phyloP scores from a whole-genome alignment of 371 early-diverging fungal species.

The Rhizopus microsporus region DNA sequence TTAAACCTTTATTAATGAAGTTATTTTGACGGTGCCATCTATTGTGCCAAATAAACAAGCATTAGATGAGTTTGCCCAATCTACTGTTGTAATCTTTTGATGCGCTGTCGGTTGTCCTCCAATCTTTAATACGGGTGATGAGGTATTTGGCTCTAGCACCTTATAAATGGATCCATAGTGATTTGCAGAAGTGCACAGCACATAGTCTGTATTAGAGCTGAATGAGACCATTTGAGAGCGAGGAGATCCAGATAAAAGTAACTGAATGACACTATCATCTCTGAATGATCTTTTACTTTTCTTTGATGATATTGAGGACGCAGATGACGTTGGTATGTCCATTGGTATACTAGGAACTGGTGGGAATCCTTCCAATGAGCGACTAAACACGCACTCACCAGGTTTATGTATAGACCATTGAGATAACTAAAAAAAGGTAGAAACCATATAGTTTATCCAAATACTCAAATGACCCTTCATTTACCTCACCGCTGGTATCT shows the following conservation, averaged over 20 bases:
- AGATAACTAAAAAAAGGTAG: constrained; percentile 26
- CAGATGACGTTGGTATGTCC: constrained; percentile 15
- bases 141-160: constrained; percentile 41
- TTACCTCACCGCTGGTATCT: constrained; percentile 49
- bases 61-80: constrained; percentile 59
- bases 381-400: constrained; percentile 35
- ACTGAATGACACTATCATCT: constrained; percentile 39
- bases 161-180: constrained; percentile 29
- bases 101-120: constrained; percentile 39
- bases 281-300: constrained; percentile 7
- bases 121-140: constrained; percentile 35
- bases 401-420: constrained; percentile 63
- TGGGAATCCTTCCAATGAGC: constrained; percentile 44
- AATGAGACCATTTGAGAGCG: constrained; percentile 52
- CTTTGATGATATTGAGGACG: constrained; percentile 14
- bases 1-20: constrained; percentile 56
- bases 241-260: constrained; percentile 34
- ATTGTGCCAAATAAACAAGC: constrained; percentile 57
- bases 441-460: not conserved
- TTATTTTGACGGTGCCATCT: constrained; percentile 61
- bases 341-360: constrained; percentile 25
- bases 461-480: not conserved
- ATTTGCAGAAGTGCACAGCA: constrained; percentile 33
- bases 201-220: constrained; percentile 49
- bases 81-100: constrained; percentile 53